Conservation (phyloP, 768 basidiomycete species). For the Amanita brunnescens region DNA sequence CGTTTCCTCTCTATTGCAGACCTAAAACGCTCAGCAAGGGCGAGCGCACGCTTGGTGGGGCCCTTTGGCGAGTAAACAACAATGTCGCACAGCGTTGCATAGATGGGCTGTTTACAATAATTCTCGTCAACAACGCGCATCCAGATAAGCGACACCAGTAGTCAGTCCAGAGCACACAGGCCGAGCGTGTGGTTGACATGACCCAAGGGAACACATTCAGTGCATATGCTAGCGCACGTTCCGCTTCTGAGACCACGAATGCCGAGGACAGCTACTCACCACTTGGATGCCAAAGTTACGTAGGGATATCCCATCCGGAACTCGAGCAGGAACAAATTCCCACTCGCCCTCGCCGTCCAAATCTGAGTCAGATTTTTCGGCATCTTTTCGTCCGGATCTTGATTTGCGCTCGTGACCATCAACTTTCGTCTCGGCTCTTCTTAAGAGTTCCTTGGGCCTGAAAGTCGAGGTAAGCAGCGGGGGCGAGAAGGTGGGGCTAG, state of each 20-base stretch:
- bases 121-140: slow-evolving; percentile 1
- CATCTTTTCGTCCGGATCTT: slow-evolving; percentile 1
- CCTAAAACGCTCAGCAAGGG: slow-evolving; percentile 58
- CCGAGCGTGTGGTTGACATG: slow-evolving; percentile 4
- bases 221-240: not conserved
- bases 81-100: slow-evolving; percentile 83
- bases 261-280: slow-evolving; percentile 27
- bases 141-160: not conserved
- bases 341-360: slow-evolving; percentile 28
- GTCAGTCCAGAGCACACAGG: not conserved
- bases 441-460: slow-evolving; percentile 35
- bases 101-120: slow-evolving; percentile 51
- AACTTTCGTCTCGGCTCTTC: slow-evolving; percentile 14
- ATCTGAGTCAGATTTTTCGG: slow-evolving; percentile 7
- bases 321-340: slow-evolving; percentile 61
- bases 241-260: not conserved
- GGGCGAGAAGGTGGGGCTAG: slow-evolving; percentile 16
- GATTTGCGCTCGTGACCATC: not conserved
- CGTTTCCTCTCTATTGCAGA: slow-evolving; percentile 53
- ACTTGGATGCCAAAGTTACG: slow-evolving; percentile 88
- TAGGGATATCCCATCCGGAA: slow-evolving; percentile 76
- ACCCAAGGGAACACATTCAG: not conserved
- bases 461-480: slow-evolving; percentile 44
- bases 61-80: slow-evolving; percentile 80
- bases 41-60: slow-evolving; percentile 41